Percentiles rank a stretch among this genome's conserved stretches.
Conservation (phyloP, 176 grass and related monocot species). For the Ananas comosus region DNA sequence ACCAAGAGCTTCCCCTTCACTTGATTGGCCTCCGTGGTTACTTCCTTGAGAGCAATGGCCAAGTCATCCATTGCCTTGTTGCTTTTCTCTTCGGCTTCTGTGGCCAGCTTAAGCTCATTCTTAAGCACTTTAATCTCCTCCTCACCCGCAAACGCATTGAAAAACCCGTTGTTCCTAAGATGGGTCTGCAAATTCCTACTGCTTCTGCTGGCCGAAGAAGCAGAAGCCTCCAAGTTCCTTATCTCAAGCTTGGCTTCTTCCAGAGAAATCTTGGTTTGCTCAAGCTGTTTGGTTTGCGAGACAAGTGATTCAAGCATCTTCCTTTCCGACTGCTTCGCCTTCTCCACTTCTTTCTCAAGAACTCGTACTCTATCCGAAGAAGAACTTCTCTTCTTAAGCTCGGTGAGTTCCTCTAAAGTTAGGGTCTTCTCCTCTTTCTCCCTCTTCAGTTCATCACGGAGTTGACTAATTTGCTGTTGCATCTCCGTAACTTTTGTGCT, state of each 20-base stretch:
- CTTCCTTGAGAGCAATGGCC: slow-evolving; percentile 60
- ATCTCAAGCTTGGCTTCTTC: slow-evolving; percentile 94
- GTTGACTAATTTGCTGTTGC: slow-evolving; percentile 47
- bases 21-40: slow-evolving; percentile 60
- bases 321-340: slow-evolving; percentile 76
- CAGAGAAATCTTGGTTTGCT: slow-evolving; percentile 82
- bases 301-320: slow-evolving; percentile 86
- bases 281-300: slow-evolving; percentile 75
- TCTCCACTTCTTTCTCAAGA: slow-evolving; percentile 50
- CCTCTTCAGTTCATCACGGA: slow-evolving; percentile 46
- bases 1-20: slow-evolving; percentile 43
- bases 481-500: slow-evolving; percentile 12
- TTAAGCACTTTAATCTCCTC: slow-evolving; percentile 50
- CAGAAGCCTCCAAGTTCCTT: slow-evolving; percentile 17
- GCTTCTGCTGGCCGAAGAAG: neutral
- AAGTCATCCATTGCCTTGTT: slow-evolving; percentile 73
- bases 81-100: slow-evolving; percentile 66
- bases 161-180: too few species aligned
- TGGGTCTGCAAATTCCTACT: slow-evolving; percentile 16
- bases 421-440: slow-evolving; percentile 54
- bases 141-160: slow-evolving; percentile 1
- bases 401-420: slow-evolving; percentile 34
- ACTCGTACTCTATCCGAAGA: slow-evolving; percentile 1
- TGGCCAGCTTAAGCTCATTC: slow-evolving; percentile 25
- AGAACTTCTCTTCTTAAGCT: slow-evolving; percentile 2